Evolutionary conservation across 73 alveolate species (phyloP).

Genomic region (Effrenium voratum): DNA sequence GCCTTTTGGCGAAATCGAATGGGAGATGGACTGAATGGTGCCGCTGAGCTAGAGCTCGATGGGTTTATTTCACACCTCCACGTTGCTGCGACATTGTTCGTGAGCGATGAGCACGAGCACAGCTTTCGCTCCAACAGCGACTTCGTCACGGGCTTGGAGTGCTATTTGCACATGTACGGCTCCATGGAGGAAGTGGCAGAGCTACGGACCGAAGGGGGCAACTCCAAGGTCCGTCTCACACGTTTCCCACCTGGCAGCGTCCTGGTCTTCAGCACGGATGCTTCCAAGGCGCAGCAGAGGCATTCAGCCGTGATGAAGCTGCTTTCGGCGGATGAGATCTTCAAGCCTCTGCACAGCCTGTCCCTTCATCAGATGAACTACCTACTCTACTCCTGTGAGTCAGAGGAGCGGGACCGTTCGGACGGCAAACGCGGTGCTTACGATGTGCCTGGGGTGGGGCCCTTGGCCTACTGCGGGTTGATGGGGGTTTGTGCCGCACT

Average conservation of each 20-base stretch:
- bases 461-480: slow-evolving; percentile 67
- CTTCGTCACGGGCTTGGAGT: slow-evolving; percentile 39
- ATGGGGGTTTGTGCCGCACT: slow-evolving; percentile 79
- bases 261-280: slow-evolving; percentile 94
- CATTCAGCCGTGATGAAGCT: slow-evolving; percentile 42
- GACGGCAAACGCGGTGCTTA: slow-evolving; percentile 96
- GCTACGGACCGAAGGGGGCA: slow-evolving; percentile 36
- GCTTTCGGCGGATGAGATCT: slow-evolving; percentile 45
- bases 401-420: slow-evolving; percentile 97
- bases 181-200: slow-evolving; percentile 58
- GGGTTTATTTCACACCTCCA: slow-evolving; percentile 64
- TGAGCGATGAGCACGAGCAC: slow-evolving; percentile 70
- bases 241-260: slow-evolving; percentile 73
- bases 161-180: slow-evolving; percentile 59
- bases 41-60: slow-evolving; percentile 45
- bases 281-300: slow-evolving; percentile 22
- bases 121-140: slow-evolving; percentile 45
- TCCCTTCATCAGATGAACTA: slow-evolving; percentile 47
- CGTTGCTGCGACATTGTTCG: slow-evolving; percentile 56
- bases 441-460: slow-evolving; percentile 49
- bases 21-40: slow-evolving; percentile 62
- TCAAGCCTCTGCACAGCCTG: slow-evolving; percentile 10
- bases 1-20: slow-evolving; percentile 78
- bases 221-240: slow-evolving; percentile 38
- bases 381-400: slow-evolving; percentile 95